Base-by-base conservation (phyloP, 2,329 filamentous ascomycete genomes). In the Fusarium sp. region DNA sequence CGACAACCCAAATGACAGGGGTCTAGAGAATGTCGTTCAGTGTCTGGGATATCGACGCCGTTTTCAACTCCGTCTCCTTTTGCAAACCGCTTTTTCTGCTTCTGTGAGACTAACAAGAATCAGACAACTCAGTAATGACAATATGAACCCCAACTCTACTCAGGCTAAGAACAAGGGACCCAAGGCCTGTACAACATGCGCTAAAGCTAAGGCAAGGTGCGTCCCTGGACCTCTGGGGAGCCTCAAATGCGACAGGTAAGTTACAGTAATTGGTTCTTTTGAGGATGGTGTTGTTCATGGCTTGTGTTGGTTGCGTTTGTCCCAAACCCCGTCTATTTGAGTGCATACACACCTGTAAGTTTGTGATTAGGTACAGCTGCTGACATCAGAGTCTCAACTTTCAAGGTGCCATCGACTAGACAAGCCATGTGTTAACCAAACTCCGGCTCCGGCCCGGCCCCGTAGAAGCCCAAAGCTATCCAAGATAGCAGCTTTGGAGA, bases 181-280 rank as follows among this genome's bases (percentile, higher is more conserved):
- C 8, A 84, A 85, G 72, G 86, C 86, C 48, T 88, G 86, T 74
- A 81, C 81, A 4, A 87, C 85, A 4, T 88, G 86, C 74, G 86
- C 86, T 66, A 86, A 84, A 73, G 86, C 86, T n/a, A 88, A 88
- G 75, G 83, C 85, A 36, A 82, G 86, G 74, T 88, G 86, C 50
- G 84, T 87, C 32, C 81, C 84, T 1, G 84, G 86, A 6, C 82
- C 83, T 15, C 77, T 79, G 20, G 81, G 78, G 11, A 79, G 76
- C 39, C 79, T 81, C 61, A 85, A 85, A 62, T 88, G 86, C 72
- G 86, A 88, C 70, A 83, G 86, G 86, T 87, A 73, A 76, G 82
- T 61, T 36, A 50, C 36, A 53, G 63, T 60, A 42, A 74, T 75
- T 74, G 68, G 63, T 38, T 48, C 38, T 35, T 55, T 26, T 39